phyloP scores from a whole-genome alignment of 2,329 filamentous ascomycete species.

The Cordyceps cateniannulata region DNA sequence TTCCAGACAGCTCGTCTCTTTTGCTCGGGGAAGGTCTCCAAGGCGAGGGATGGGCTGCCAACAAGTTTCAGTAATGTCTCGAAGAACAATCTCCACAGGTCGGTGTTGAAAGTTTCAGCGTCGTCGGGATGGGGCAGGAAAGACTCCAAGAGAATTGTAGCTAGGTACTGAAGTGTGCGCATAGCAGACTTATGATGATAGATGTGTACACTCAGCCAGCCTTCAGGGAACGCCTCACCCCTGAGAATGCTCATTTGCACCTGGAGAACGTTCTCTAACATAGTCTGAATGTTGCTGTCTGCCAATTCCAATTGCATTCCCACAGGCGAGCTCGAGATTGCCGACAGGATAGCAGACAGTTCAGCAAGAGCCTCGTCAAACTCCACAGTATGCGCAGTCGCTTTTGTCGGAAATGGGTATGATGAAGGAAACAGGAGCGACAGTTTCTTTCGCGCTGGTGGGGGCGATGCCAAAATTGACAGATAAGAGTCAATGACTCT shows the following conservation, averaged over 20 bases:
- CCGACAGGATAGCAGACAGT: constrained; percentile 78
- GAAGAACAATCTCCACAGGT: constrained; percentile 92
- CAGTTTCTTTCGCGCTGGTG: constrained; percentile 56
- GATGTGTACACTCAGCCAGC: constrained; percentile 90
- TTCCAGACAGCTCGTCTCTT: constrained; percentile 97
- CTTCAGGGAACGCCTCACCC: constrained; percentile 80
- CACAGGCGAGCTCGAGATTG: constrained; percentile 63
- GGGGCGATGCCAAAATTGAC: constrained; percentile 55
- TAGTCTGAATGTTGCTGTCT: constrained; percentile 65
- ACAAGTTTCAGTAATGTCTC: constrained; percentile 83
- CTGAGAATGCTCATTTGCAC: constrained; percentile 85
- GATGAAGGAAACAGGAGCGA: constrained; percentile 84
- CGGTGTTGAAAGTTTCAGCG: constrained; percentile 84
- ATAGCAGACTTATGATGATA: constrained; percentile 89
- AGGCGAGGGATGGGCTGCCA: constrained; percentile 76
- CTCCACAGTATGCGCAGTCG: constrained; percentile 50
- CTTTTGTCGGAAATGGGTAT: constrained; percentile 79
- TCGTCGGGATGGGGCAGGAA: constrained; percentile 87
- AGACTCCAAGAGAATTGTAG: constrained; percentile 69
- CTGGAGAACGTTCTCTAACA: constrained; percentile 72
- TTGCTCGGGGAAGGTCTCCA: constrained; percentile 96
- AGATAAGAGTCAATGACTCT: constrained; percentile 88
- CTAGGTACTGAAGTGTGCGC: constrained; percentile 75
- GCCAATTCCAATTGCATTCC: constrained; percentile 71
- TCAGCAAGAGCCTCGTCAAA: constrained; percentile 89